Evolutionary conservation across 2,329 filamentous ascomycete genomes (phyloP).

Genomic region (Beauveria varroae): DNA sequence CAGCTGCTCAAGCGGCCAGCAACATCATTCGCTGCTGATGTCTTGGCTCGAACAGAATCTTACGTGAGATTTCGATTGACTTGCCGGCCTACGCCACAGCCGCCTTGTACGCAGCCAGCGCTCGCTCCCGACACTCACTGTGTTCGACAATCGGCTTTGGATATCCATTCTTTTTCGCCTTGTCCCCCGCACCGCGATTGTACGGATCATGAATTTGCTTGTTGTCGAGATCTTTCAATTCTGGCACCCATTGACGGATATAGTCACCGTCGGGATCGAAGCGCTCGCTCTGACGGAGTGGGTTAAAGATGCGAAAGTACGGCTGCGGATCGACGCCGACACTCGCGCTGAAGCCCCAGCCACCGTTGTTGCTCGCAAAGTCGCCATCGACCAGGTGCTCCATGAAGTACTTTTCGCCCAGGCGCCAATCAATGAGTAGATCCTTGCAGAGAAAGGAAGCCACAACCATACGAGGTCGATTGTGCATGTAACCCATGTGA

Average conservation of each 20-base stretch:
- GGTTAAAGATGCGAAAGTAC: constrained; percentile 89
- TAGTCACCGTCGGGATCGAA: constrained; percentile 75
- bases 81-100: constrained; percentile 11
- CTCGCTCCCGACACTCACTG: constrained; percentile 57
- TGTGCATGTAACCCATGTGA: constrained; percentile 70
- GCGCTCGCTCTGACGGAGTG: constrained; percentile 74
- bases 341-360: constrained; percentile 50
- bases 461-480: constrained; percentile 76
- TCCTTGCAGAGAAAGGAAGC: constrained; percentile 77
- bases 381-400: constrained; percentile 71
- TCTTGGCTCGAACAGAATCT: no score
- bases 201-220: constrained; percentile 79
- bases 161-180: constrained; percentile 62
- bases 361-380: constrained; percentile 68
- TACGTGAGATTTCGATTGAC: neutral
- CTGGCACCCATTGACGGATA: constrained; percentile 75
- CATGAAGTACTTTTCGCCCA: constrained; percentile 79
- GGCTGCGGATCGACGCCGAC: constrained; percentile 79
- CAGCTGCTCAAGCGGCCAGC: no score
- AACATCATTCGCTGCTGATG: no score
- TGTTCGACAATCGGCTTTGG: constrained; percentile 70
- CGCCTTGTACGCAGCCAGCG: constrained; percentile 62
- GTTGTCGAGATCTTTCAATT: constrained; percentile 56
- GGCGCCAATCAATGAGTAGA: constrained; percentile 73
- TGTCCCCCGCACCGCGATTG: constrained; percentile 48